Base-by-base conservation (phyloP, 2,329 filamentous ascomycete species). In the Colletotrichum sansevieriae region DNA sequence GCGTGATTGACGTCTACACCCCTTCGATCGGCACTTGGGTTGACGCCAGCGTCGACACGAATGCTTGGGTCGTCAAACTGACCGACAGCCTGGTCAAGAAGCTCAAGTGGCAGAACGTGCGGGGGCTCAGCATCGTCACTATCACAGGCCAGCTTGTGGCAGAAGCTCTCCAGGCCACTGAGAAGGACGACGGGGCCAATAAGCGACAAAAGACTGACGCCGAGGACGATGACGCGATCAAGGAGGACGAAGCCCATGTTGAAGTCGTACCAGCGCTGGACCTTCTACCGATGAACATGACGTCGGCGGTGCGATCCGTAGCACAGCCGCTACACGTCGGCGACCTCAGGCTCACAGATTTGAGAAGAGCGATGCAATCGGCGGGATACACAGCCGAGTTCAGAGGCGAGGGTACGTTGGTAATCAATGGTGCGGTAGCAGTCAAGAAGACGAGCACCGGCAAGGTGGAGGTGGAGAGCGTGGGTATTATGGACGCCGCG, bases 11-110 rank as follows among this genome's bases (percentile, higher is more conserved):
- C 71, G 93, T 99, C 5, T 95, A 95, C 76, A 94, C 93, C 0
- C 96, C 96, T 1, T 79, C 83, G 10, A 83, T 93, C n/a, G 94
- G 94, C 25, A 83, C 87, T 39, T 83, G 85, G 13, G 86, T 99
- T 47, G 91, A 99, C 78, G 96, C 95, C 12, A 98, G 95, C 75
- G 95, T 98, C 47, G 96, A 99, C 77, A 98, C 95, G 5, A 98
- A 98, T 77, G 95, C 96, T 4, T 99, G 97, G 96, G 91, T 93
- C 25, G 92, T 99, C 69, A 97, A 95, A 79, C 86, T 99, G 18
- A 94, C 93, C 56, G 93, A 95, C 73, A 84, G 88, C 51, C 88
- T 99, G 20, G 92, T 97, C 68, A 93, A 93, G 79, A 92, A 92
- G 73, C 85, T 99, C 68, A 93, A 93, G 76, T 98, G 96, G 96